These are phyloP conservation scores for Solanum infundibuliforme DNA, from an alignment of 257 asterid species.

Conservation along the genomic window DNA sequence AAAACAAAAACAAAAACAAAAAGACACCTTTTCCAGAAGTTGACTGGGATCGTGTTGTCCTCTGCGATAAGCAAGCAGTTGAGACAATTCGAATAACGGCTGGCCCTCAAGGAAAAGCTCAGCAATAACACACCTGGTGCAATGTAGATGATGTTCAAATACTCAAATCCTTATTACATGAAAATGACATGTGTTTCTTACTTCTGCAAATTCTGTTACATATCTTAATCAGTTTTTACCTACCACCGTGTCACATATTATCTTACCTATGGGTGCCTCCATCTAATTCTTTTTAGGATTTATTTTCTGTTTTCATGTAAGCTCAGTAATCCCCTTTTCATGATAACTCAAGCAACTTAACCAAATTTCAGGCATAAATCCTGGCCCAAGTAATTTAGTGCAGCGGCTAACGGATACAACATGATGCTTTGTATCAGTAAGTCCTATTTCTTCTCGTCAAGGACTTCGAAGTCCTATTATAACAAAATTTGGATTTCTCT, in stretches of 20 bases:
- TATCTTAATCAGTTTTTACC: neutral
- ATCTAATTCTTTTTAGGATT: neutral
- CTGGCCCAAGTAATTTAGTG: neutral
- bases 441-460: neutral
- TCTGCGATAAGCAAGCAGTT: slow-evolving; percentile 94
- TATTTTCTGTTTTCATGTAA: neutral
- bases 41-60: slow-evolving; percentile 98
- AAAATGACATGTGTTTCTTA: neutral
- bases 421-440: neutral
- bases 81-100: slow-evolving; percentile 92
- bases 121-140: slow-evolving; percentile 92
- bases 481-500: neutral
- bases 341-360: neutral
- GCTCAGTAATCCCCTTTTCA: neutral
- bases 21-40: slow-evolving; percentile 78
- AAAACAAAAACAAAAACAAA: neutral
- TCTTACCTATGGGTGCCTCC: neutral
- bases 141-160: neutral
- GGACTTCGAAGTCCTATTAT: neutral
- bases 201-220: neutral
- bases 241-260: neutral
- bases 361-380: neutral
- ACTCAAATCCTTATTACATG: neutral
- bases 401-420: neutral
- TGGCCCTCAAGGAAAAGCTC: slow-evolving; percentile 99